phyloP scores from a whole-genome alignment of 2,329 filamentous ascomycete genomes.

The Epichloe brachyelytri region DNA sequence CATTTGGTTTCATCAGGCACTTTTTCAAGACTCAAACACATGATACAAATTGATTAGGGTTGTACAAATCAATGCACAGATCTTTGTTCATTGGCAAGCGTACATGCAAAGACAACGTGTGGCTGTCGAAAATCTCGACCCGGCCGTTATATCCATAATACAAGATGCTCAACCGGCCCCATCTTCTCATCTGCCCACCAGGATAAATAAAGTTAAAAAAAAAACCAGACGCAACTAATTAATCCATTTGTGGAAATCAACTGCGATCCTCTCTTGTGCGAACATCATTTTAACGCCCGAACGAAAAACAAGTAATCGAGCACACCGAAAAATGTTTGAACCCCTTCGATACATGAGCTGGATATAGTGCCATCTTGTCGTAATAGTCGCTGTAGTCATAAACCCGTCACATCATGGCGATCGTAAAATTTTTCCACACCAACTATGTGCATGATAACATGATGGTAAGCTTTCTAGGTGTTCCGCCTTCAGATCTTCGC shows the following conservation, averaged over 20 bases:
- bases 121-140: neutral
- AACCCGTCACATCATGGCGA: conserved; percentile 5
- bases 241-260: neutral
- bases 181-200: neutral
- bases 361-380: neutral
- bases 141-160: conserved; percentile 7
- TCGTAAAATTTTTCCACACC: conserved; percentile 4
- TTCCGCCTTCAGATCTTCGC: no score
- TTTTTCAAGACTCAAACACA: neutral
- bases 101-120: neutral
- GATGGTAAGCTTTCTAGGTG: neutral
- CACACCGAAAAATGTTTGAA: neutral
- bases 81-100: neutral
- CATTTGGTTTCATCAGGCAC: neutral
- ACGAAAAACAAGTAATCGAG: neutral
- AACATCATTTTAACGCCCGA: neutral
- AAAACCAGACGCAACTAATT: neutral
- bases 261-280: neutral
- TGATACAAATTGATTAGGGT: no score
- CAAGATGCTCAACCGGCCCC: conserved; percentile 1
- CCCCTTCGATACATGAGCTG: neutral
- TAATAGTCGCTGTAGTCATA: conserved; percentile 5
- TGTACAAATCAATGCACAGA: neutral
- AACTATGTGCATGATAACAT: neutral
- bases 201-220: neutral